A percentile compares a stretch with the other conserved stretches of the same genome.
phyloP scores from a whole-genome alignment of 495 filamentous ascomycete genomes.

The Podospora appendiculata region DNA sequence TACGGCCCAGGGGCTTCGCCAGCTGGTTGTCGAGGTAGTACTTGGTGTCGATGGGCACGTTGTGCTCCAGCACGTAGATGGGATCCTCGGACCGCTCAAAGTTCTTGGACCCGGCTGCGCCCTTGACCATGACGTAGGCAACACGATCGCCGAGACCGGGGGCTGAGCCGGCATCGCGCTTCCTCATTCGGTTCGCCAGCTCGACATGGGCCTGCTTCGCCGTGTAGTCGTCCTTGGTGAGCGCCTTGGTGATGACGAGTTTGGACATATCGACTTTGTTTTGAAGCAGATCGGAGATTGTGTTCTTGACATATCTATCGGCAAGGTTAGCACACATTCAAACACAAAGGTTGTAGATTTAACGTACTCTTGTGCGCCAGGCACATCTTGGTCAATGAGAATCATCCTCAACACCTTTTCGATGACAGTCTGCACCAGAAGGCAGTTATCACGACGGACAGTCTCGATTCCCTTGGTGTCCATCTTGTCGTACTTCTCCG shows the following conservation, averaged over 20 bases:
- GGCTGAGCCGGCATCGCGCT: conserved; percentile 90
- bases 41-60: conserved; percentile 94
- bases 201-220: conserved; percentile 94
- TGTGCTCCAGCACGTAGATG: conserved; percentile 94
- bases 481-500: conserved; percentile 98
- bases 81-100: conserved; percentile 96
- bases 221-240: conserved; percentile 73
- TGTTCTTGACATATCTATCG: conserved; percentile 86
- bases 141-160: conserved; percentile 94
- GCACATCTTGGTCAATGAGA: conserved; percentile 82
- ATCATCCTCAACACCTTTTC: conserved; percentile 95
- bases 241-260: conserved; percentile 95
- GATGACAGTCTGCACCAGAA: conserved; percentile 92
- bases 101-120: conserved; percentile 76
- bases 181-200: conserved; percentile 88
- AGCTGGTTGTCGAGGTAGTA: conserved; percentile 99
- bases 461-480: conserved; percentile 99
- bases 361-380: conserved; percentile 86
- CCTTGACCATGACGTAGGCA: conserved; percentile 96
- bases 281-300: conserved; percentile 89
- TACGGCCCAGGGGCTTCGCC: conserved; percentile 83
- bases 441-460: conserved; percentile 91
- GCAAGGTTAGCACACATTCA: conserved; percentile 8
- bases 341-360: background rate
- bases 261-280: conserved; percentile 99